Base-by-base conservation (phyloP, 805 yeast genomes). In the Kodamaea sagamina region DNA sequence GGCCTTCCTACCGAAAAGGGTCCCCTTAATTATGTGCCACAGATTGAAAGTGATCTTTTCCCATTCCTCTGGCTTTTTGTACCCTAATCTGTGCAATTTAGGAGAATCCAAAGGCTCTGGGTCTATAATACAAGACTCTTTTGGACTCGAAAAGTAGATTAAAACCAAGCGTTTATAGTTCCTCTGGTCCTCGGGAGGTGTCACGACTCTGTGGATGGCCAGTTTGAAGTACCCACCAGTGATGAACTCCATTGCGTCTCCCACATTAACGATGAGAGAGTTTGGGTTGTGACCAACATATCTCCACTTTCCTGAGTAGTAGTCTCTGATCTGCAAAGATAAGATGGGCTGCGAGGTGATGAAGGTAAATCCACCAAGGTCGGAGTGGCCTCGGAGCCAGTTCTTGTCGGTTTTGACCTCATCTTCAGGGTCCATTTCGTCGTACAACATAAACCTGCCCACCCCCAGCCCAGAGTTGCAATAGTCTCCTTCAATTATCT, bases 401-500 rank as follows among this genome's bases (percentile, higher is more conserved):
- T 38, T 43, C 10, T 38, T 38, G 36, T 43, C 44, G 9, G 38
- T 44, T 29, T 43, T 43, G 1, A 22, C 26, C 26, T 42, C 42
- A 26, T 47, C 50, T 11, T 43, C 43, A 8, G 39, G 26, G 17
- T 43, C 36, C 43, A 43, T 41, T 9, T 32, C 41, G 32, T 47
- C 38, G 17, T 71, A 71, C 32, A 60, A 43, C 61, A 71, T 61
- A 36, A 67, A 55, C 31, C 75, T 53, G 1, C 72, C 27, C 17
- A 34, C 42, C 6, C 50, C 47, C 16, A 67, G 63, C 1, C 77
- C 78, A 1, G 69, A 64, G 18, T 58, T 57, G 17, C 41, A 40
- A 13, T 22, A 19, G 9, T 71, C 63, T 16, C 62, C 63, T 12
- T 57, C 62, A 8, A 47, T 36, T 4, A 62, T 61, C 18, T 61